Conservation (phyloP, 1,284 basidiomycete species). For the Ganoderma sinense region DNA sequence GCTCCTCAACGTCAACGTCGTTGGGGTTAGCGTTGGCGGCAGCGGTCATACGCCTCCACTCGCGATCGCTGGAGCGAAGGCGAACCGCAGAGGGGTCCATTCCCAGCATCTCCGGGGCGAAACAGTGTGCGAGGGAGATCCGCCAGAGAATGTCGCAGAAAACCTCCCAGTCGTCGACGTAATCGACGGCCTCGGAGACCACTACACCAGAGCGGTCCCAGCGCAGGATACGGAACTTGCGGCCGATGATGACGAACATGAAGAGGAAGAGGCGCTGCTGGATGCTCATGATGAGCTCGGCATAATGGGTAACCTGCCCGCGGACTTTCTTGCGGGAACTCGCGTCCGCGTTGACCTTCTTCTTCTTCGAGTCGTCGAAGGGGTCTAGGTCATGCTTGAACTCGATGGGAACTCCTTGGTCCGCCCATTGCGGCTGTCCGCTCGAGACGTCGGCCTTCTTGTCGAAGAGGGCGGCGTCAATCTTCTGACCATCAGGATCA, state of each 20-base stretch:
- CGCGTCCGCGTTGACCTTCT: neutral
- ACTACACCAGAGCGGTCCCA: constrained; percentile 28
- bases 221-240: constrained; percentile 16
- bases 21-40: neutral
- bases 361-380: constrained; percentile 4
- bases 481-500: neutral
- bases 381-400: constrained; percentile 13
- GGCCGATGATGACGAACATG: constrained; percentile 23
- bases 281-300: constrained; percentile 9
- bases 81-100: constrained; percentile 18
- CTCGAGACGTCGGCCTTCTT: neutral
- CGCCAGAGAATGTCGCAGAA: constrained; percentile 26
- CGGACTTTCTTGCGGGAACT: too few species aligned
- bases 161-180: constrained; percentile 12
- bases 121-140: constrained; percentile 6
- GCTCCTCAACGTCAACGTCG: constrained; percentile 3
- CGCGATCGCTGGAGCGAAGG: neutral
- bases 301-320: constrained; percentile 5
- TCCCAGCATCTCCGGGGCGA: constrained; percentile 11
- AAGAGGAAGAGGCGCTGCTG: constrained; percentile 23
- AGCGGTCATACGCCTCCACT: constrained; percentile 17
- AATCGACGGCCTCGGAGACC: constrained; percentile 20
- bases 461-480: constrained; percentile 11
- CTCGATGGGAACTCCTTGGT: constrained; percentile 7
- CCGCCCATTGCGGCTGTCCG: constrained; percentile 8